Percentiles rank a stretch among this genome's conserved stretches.
Conservation (phyloP, 768 basidiomycete species). For the Cyclocybe cylindracea region DNA sequence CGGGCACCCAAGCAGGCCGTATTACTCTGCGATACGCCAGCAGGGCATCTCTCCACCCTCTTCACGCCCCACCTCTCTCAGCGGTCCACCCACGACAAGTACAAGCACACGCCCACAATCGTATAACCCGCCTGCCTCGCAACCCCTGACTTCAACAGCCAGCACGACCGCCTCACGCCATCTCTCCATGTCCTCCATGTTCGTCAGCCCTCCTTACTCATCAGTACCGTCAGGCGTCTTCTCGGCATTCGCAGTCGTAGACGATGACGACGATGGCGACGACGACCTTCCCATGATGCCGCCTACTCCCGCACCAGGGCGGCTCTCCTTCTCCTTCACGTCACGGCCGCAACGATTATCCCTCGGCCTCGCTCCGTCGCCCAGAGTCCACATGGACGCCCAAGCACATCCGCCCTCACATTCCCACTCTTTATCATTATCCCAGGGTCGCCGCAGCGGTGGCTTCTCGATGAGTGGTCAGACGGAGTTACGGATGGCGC, state of each 20-base stretch:
- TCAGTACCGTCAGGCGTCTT: slow-evolving; percentile 3
- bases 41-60: slow-evolving; percentile 24
- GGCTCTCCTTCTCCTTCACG: slow-evolving; percentile 10
- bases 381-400: background rate
- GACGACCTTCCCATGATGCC: slow-evolving; percentile 7
- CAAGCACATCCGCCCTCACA: background rate
- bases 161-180: slow-evolving; percentile 14
- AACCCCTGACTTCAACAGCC: slow-evolving; percentile 11
- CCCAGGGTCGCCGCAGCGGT: background rate
- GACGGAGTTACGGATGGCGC: slow-evolving; percentile 62
- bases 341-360: slow-evolving; percentile 3
- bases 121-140: slow-evolving; percentile 9
- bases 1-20: slow-evolving; percentile 54
- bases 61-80: slow-evolving; percentile 39
- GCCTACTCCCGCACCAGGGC: slow-evolving; percentile 11
- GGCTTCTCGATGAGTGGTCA: slow-evolving; percentile 59
- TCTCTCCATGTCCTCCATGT: slow-evolving; percentile 20
- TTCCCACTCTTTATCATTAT: slow-evolving; percentile 3
- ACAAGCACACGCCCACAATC: slow-evolving; percentile 10
- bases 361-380: background rate
- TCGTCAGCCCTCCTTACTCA: slow-evolving; percentile 14
- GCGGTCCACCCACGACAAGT: slow-evolving; percentile 11
- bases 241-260: slow-evolving; percentile 20
- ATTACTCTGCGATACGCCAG: slow-evolving; percentile 57
- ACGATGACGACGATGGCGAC: slow-evolving; percentile 14